Conservation (phyloP, 371 early-diverging fungal genomes). For the Mortierella sp. region DNA sequence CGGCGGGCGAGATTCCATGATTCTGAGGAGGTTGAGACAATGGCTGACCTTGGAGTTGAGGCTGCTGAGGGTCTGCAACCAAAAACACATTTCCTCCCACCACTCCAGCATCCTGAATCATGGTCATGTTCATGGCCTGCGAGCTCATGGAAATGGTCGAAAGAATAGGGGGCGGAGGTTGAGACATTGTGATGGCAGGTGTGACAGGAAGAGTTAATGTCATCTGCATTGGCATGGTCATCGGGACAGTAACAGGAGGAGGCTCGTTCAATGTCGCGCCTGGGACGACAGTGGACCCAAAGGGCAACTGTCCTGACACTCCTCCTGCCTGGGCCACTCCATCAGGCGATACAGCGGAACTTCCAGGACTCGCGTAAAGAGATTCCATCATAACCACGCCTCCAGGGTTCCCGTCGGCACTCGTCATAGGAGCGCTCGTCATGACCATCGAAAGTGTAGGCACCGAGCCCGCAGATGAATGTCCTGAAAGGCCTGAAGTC, state of each 20-base stretch:
- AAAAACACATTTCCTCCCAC: conserved; percentile 12
- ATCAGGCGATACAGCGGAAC: conserved; percentile 5
- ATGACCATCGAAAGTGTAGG: conserved; percentile 37
- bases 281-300: conserved; percentile 22
- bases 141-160: conserved; percentile 16
- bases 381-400: conserved; percentile 22
- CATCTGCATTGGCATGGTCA: conserved; percentile 19
- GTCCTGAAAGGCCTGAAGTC: conserved; percentile 31
- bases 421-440: conserved; percentile 11
- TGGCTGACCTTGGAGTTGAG: neutral
- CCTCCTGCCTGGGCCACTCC: conserved; percentile 15
- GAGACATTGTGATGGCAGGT: conserved; percentile 9
- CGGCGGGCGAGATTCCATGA: too few species aligned
- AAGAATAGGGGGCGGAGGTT: conserved; percentile 15
- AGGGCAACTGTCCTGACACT: conserved; percentile 20
- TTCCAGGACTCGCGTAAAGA: conserved; percentile 11
- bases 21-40: neutral
- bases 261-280: conserved; percentile 16
- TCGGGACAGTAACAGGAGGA: conserved; percentile 8
- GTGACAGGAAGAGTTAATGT: conserved; percentile 11
- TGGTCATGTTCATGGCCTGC: conserved; percentile 18
- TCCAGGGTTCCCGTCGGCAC: conserved; percentile 8
- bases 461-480: conserved; percentile 34
- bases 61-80: conserved; percentile 23
- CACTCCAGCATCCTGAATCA: conserved; percentile 21